Base-by-base conservation (phyloP, 257 asterid species). In the Ligustrum vulgare region DNA sequence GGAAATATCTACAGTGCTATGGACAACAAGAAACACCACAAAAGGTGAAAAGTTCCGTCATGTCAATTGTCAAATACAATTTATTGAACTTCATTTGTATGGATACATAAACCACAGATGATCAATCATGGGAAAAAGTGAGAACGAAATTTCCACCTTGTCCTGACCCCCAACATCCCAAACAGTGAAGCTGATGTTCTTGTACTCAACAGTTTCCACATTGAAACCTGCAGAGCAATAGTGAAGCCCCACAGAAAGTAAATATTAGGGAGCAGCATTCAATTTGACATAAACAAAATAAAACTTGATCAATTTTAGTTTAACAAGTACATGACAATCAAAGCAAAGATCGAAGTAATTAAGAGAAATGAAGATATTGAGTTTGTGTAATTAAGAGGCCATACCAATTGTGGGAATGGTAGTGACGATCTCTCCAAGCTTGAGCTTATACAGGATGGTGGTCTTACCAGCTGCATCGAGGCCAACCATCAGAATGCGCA, bases 141-240 rank as follows among this genome's bases (percentile, higher is more conserved):
- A 43, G 39, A 32, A 70, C 3, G 31, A 66, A 60, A 11, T 36
- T 54, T 80, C 67, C 75, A 88, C 96, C 97, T 92, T 92, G 89
- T 92, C 97, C 83, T 90, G 97, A 79, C 96, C 97, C 33, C 97
- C 97, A 11, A 92, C 94, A 87, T 92, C 97, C 97, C 96, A 92
- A 12, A 92, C 97, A 3, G 96, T 92, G 88, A 92, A 92, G 87
- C 92, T 92, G 67, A 92, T 92, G 84, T 92, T 92, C 89, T 92
- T 92, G 83, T 92, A 92, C 76, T 92, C 96, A 16, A 92, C 93
- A 70, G 96, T 92, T 87, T 92, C 97, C 75, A 92, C 94, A 70
- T 92, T 92, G 84, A 92, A 91, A 78, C 97, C 97, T 91, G 88
- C 67, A 82, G 15, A 70, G 22, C 54, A 56, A 68, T 8, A 25